These are phyloP conservation scores for Botrytis deweyae DNA, from an alignment of 2,329 filamentous ascomycete species.

Conservation along the genomic window DNA sequence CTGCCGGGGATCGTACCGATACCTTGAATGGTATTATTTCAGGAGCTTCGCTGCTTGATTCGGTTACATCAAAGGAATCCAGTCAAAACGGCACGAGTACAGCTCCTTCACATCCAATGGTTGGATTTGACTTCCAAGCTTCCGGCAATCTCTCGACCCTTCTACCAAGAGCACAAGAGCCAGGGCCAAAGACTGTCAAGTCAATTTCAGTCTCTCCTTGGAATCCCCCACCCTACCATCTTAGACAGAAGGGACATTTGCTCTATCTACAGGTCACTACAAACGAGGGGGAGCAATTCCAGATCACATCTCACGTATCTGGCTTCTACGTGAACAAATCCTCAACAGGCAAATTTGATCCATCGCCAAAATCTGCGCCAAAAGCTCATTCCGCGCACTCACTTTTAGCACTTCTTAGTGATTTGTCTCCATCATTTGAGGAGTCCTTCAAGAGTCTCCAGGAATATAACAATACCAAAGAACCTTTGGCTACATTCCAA, in stretches of 20 bases:
- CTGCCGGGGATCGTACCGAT: slow-evolving; percentile 84
- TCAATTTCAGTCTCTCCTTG: slow-evolving; percentile 84
- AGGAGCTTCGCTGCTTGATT: slow-evolving; percentile 84
- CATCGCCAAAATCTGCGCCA: slow-evolving; percentile 72
- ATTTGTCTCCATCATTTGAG: slow-evolving; percentile 81
- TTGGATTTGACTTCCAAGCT: slow-evolving; percentile 75
- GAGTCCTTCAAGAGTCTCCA: slow-evolving; percentile 75
- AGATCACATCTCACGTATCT: slow-evolving; percentile 89
- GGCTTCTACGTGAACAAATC: slow-evolving; percentile 98
- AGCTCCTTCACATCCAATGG: slow-evolving; percentile 54
- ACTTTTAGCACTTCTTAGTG: slow-evolving; percentile 72
- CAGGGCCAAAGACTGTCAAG: slow-evolving; percentile 87
- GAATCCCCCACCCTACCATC: slow-evolving; percentile 92
- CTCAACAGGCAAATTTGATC: slow-evolving; percentile 92
- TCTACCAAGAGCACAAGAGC: slow-evolving; percentile 63
- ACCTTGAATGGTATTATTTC: slow-evolving; percentile 81
- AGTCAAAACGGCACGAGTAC: slow-evolving; percentile 41
- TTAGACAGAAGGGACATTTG: slow-evolving; percentile 87
- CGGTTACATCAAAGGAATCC: slow-evolving; percentile 48
- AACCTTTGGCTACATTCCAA: slow-evolving; percentile 89
- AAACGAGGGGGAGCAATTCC: slow-evolving; percentile 90
- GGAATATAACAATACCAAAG: slow-evolving; percentile 79
- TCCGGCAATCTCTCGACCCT: slow-evolving; percentile 68
- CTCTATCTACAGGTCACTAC: slow-evolving; percentile 88
- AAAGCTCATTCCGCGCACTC: slow-evolving; percentile 84